A percentile compares a stretch with the other conserved stretches of the same genome.
phyloP scores from a whole-genome alignment of 1,139 yeast genomes.

The Sugiyamaella japonica region DNA sequence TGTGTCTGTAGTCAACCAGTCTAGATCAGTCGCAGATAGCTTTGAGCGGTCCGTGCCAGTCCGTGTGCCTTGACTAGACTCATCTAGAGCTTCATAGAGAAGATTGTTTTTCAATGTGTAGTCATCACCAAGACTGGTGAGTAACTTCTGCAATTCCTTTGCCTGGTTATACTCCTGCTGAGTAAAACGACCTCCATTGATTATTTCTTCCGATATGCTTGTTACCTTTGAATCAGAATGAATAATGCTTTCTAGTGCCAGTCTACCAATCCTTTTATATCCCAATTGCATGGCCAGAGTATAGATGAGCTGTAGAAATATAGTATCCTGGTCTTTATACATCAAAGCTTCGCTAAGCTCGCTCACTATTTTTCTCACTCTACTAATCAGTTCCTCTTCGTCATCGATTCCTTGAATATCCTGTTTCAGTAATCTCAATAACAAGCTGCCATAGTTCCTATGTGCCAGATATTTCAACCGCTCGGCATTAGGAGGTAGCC shows the following conservation, averaged over 20 bases:
- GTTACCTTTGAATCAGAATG: slow-evolving; percentile 34
- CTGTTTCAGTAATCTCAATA: slow-evolving; percentile 51
- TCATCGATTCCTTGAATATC: slow-evolving; percentile 30
- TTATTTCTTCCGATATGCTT: slow-evolving; percentile 30
- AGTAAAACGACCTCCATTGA: slow-evolving; percentile 26
- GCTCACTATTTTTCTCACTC: slow-evolving; percentile 35
- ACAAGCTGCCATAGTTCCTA: slow-evolving; percentile 77
- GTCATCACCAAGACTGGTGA: slow-evolving; percentile 33
- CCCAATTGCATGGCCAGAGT: slow-evolving; percentile 36
- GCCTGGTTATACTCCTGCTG: slow-evolving; percentile 31
- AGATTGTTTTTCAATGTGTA: slow-evolving; percentile 24
- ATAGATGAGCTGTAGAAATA: slow-evolving; percentile 34
- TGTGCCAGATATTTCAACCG: slow-evolving; percentile 73
- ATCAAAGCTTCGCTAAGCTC: slow-evolving; percentile 40
- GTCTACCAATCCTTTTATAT: slow-evolving; percentile 54
- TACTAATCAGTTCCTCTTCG: slow-evolving; percentile 31
- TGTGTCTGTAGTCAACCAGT: slow-evolving; percentile 26
- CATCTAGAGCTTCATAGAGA: slow-evolving; percentile 19
- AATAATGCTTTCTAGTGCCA: slow-evolving; percentile 63
- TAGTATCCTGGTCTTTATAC: slow-evolving; percentile 38
- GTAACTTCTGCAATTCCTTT: slow-evolving; percentile 31
- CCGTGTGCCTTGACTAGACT: slow-evolving; percentile 10
- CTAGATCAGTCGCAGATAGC: slow-evolving; percentile 17
- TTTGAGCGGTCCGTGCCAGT: neutral
- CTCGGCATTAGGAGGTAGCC: slow-evolving; percentile 67